Conservation (phyloP, 192 early-diverging fungal genomes). For the Coemansia guatemalensis region DNA sequence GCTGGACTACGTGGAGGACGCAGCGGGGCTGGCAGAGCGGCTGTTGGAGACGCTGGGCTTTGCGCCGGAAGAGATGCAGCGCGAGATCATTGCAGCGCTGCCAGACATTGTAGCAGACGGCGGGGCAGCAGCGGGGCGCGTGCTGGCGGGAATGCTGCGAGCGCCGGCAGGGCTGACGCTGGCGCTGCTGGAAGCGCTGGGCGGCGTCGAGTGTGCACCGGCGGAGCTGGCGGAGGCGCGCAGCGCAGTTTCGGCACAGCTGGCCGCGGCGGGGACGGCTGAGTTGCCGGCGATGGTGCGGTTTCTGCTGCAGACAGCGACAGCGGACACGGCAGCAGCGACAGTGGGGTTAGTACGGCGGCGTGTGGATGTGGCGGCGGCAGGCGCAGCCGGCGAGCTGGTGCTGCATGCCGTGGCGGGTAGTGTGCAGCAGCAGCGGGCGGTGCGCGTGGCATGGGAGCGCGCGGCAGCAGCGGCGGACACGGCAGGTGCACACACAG, state of each 20-base stretch:
- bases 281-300: slow-evolving; percentile 72
- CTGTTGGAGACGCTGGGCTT: slow-evolving; percentile 67
- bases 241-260: slow-evolving; percentile 58
- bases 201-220: slow-evolving; percentile 58
- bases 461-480: slow-evolving; percentile 35
- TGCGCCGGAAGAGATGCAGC: slow-evolving; percentile 64
- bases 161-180: slow-evolving; percentile 61
- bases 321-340: slow-evolving; percentile 32
- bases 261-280: slow-evolving; percentile 67
- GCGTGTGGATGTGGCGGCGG: slow-evolving; percentile 59
- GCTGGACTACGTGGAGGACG: slow-evolving; percentile 71
- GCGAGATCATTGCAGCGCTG: slow-evolving; percentile 70
- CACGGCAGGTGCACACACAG: slow-evolving; percentile 42
- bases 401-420: slow-evolving; percentile 57
- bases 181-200: slow-evolving; percentile 69
- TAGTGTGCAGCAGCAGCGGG: slow-evolving; percentile 63
- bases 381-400: neutral
- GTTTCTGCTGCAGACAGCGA: slow-evolving; percentile 68
- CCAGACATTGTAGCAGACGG: slow-evolving; percentile 74
- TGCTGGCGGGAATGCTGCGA: slow-evolving; percentile 62
- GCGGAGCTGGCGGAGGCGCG: slow-evolving; percentile 50
- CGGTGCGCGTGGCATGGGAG: slow-evolving; percentile 69
- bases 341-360: slow-evolving; percentile 52
- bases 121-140: slow-evolving; percentile 64
- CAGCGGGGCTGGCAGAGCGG: slow-evolving; percentile 59